phyloP scores from a whole-genome alignment of 164 flowering plant species.

The Nelumbo lutea region DNA sequence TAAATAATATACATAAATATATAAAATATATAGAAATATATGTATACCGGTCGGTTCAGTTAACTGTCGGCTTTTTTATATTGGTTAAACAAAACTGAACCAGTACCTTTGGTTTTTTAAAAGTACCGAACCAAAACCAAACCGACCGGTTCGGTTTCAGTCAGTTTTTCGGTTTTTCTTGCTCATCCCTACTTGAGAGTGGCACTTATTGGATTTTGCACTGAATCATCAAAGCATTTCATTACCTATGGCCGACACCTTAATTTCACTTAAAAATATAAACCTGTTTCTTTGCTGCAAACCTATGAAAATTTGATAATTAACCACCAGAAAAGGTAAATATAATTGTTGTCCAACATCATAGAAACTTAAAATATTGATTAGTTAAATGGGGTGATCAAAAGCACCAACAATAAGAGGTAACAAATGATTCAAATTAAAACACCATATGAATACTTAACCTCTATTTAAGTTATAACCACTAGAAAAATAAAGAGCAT shows the following conservation, averaged over 20 bases:
- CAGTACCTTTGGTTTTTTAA: too few relatives aligned
- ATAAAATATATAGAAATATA: too few relatives aligned
- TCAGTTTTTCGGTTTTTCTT: too few relatives aligned
- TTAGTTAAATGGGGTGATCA: neutral
- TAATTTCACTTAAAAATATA: neutral
- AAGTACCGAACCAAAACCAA: too few relatives aligned
- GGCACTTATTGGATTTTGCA: neutral
- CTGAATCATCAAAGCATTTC: neutral
- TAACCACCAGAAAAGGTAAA: neutral
- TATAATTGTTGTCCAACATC: neutral
- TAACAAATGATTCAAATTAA: neutral
- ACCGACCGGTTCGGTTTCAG: too few relatives aligned
- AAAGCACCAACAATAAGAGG: neutral
- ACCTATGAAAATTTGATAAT: neutral
- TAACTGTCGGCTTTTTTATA: too few relatives aligned
- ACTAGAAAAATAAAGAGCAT: slow-evolving; percentile 14
- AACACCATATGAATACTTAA: neutral
- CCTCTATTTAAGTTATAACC: neutral
- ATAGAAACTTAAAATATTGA: neutral
- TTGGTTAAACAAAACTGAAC: too few relatives aligned
- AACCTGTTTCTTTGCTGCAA: neutral
- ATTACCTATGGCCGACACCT: neutral
- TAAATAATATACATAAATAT: too few relatives aligned
- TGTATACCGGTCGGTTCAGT: too few relatives aligned
- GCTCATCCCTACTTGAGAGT: too few relatives aligned